Base-by-base conservation (phyloP, 805 yeast species). In the Saccharomycopsis sp. region DNA sequence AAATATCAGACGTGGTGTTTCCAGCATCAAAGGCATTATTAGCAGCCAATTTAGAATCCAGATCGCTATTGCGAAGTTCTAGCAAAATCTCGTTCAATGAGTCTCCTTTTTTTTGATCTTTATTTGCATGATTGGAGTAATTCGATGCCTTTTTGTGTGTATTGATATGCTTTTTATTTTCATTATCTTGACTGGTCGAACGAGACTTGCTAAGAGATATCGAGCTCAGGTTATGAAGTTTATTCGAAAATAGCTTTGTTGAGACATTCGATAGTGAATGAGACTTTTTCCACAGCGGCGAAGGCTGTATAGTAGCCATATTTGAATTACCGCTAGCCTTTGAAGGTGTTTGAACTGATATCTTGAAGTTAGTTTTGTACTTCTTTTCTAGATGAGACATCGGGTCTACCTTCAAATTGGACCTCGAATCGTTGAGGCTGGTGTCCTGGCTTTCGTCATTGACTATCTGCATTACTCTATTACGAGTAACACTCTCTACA, bases 341-440 rank as follows among this genome's bases (percentile, higher is more conserved):
- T 20, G 16, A 21, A 14, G 60, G 60, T 3, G 60, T 54, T 34
- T 51, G 57, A 18, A n/a, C 29, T 7, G 60, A 18, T 15, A 57
- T 14, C 16, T 46, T 29, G 29, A 60, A 58, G 24, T 58, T 56
- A 8, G 63, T 60, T 3, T 60, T 60, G 34, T 58, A 60, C 48
- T 60, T 60, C 52, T 51, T 57, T 21, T 55, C 63, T 12, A 60
- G 41, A 23, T 23, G 40, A 5, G 52, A 16, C 14, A 60, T 60
- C 51, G 63, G 63, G 40, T 60, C 57, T 18, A 60, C 53, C 37
- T 24, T 55, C 2, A 56, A 52, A 23, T 46, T 37, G 7, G 48
- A 44, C 37, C 16, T 29, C 18, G 47, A 47, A 4, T 47, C 47
- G 34, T 16, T 34, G 7, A 51, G 20, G 15, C 24, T 23, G 20